phyloP scores from a whole-genome alignment of 1,139 yeast genomes.

The Sugiyamaella pinicola region DNA sequence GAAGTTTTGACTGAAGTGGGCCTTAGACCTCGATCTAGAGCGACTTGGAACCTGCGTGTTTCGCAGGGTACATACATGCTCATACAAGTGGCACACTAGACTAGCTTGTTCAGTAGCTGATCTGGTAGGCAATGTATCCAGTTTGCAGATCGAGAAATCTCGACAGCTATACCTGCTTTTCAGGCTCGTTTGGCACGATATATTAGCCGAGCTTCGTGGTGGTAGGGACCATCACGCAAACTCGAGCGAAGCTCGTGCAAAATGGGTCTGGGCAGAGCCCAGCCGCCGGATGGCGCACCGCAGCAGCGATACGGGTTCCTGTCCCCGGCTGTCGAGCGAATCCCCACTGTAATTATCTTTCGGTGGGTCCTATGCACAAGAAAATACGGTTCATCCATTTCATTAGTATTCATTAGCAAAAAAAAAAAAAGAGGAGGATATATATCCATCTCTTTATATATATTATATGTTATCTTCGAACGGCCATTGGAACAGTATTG shows the following conservation, averaged over 20 bases:
- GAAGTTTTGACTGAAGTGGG: too few species aligned
- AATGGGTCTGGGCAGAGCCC: not conserved
- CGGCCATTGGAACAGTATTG: constrained; percentile 17
- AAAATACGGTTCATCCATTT: not conserved
- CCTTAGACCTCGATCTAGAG: not conserved
- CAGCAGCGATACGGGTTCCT: too few species aligned
- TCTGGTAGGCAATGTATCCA: constrained; percentile 3
- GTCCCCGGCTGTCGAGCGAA: too few species aligned
- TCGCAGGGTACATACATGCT: not conserved
- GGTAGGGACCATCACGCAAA: too few species aligned
- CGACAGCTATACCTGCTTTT: too few species aligned
- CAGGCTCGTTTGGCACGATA: not conserved
- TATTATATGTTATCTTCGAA: constrained; percentile 6
- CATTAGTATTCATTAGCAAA: not conserved
- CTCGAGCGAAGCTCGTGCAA: not conserved
- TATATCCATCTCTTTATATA: not conserved
- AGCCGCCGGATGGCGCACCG: not conserved
- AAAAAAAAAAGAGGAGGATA: not conserved
- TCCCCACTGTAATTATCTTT: not conserved
- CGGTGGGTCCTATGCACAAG: not conserved
- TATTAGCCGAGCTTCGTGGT: too few species aligned
- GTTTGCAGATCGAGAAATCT: not conserved
- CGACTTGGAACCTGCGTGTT: not conserved
- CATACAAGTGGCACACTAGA: not conserved
- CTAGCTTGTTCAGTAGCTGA: constrained; percentile 10